Base-by-base conservation (phyloP, 768 basidiomycete genomes). In the button mushroom (Agaricus bisporus) region DNA sequence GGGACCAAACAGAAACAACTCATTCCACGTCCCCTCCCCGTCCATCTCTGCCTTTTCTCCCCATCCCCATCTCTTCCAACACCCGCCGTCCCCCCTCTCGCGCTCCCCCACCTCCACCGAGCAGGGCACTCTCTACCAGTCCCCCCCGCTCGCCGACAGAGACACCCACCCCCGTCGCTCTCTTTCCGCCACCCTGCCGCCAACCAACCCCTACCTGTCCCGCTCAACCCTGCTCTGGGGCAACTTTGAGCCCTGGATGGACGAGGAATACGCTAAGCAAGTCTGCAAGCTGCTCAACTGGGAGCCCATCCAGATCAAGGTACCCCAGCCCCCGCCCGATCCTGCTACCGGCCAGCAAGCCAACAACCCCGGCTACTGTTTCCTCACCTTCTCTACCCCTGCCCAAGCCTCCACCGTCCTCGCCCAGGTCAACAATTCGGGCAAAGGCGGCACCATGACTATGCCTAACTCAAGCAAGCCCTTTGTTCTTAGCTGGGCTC, bases 221-320 rank as follows among this genome's bases (percentile, higher is more conserved):
- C 78, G 79, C 65, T 79, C 78, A 56, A 87, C 89, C 39, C 80
- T 92, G 60, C 89, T 83, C 78, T 90, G 94, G 83, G 83, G 85
- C 59, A 88, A 91, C 63, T 80, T 95, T 51, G 93, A 95, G 68
- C 83, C 86, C 60, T 95, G 93, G 93, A 95, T 95, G 94, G 91
- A 95, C 72, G 91, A 93, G 80, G 87, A 90, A 66, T 95, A 94
- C 74, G 88, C 85, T 41, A 86, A 88, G 68, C 88, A 91, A 66
- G 89, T 93, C 63, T 91, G 91, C 69, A 71, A 68, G 42, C 73
- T 92, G 64, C 90, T 93, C 88, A 82, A 86, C 54, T 95, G 93
- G 92, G 88, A 91, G 55, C 79, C 84, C 14, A 74, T 82, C 64
- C 77, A 66, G 65, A 81, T 90, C 70, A 84, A 84, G 68, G 82